These are phyloP conservation scores for Saturnispora ahearnii DNA, from an alignment of 805 yeast species.

Conservation along the genomic window DNA sequence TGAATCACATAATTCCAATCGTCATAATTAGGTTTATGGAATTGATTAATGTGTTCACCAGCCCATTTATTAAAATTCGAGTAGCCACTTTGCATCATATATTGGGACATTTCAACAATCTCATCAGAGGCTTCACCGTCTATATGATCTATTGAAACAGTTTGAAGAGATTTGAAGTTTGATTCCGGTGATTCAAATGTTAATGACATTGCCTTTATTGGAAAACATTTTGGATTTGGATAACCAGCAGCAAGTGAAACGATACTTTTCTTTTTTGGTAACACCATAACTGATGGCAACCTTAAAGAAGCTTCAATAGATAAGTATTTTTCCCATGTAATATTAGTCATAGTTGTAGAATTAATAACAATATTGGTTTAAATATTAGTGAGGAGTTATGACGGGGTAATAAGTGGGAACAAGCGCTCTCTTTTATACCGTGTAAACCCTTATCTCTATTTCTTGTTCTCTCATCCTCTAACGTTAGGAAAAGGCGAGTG, in stretches of 20 bases:
- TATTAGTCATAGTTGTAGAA: too few species aligned
- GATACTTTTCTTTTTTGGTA: slow-evolving; percentile 24
- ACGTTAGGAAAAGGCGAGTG: slow-evolving; percentile 9
- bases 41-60: slow-evolving; percentile 33
- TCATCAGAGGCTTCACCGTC: slow-evolving; percentile 16
- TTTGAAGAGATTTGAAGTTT: slow-evolving; percentile 28
- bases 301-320: slow-evolving; percentile 24
- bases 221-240: slow-evolving; percentile 45
- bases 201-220: slow-evolving; percentile 29
- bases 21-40: slow-evolving; percentile 37
- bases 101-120: slow-evolving; percentile 42
- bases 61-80: slow-evolving; percentile 34
- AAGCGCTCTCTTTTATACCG: too few species aligned
- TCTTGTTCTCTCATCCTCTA: neutral
- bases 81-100: slow-evolving; percentile 42
- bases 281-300: slow-evolving; percentile 23
- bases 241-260: slow-evolving; percentile 50
- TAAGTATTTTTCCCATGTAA: slow-evolving; percentile 18
- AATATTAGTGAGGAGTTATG: too few species aligned
- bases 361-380: too few species aligned
- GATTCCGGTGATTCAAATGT: slow-evolving; percentile 33
- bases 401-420: too few species aligned
- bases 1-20: slow-evolving; percentile 68
- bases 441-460: too few species aligned
- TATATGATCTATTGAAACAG: slow-evolving; percentile 28